Evolutionary conservation across 768 basidiomycete species (phyloP), one percentile per base, ranked within the genome.

Genomic region (Leccinum truebloodii): DNA sequence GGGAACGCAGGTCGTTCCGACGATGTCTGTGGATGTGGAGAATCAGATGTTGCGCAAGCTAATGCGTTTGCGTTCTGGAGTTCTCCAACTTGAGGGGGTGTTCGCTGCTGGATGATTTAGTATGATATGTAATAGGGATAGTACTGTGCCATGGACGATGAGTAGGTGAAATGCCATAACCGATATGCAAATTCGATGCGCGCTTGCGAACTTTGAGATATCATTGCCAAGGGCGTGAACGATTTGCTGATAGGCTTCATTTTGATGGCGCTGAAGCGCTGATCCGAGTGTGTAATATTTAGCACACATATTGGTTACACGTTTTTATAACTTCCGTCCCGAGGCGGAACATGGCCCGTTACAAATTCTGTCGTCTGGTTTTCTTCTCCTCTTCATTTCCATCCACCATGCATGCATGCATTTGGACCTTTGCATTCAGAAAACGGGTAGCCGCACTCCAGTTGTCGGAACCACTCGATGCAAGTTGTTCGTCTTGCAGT

Each of bases 1-100:
- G 10, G 61, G 60, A 64, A 64, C 61, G 71, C 71, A 10, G 69
- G 71, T 55, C 71, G 66, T 63, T 54, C 44, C 20, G 44, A 22
- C 20, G 55, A 57, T 44, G 18, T 35, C 41, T 39, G 54, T 58
- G 44, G 60, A 55, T 62, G 53, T 64, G 64, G 63, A 60, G 69
- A 57, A 59, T 55, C 62, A 55, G 39, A 57, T 60, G 61, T 59
- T 60, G 10, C 35, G 41, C 58, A 26, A 54, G 22, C 22, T 30
- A 50, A 8, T 46, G 60, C 46, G 59, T 59, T 66, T 55, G 53
- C 58, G 22, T 59, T 64, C 58, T 39, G 50, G 46, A 58, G 59
- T 54, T 44, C 12, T 56, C 35, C 61, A 37, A 18, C 34, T 14
- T 35, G 57, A 14, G 55, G 48, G 28, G 20, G 50, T 58, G 32